phyloP scores from a whole-genome alignment of 306 rosid genomes.

The Glycine soja region DNA sequence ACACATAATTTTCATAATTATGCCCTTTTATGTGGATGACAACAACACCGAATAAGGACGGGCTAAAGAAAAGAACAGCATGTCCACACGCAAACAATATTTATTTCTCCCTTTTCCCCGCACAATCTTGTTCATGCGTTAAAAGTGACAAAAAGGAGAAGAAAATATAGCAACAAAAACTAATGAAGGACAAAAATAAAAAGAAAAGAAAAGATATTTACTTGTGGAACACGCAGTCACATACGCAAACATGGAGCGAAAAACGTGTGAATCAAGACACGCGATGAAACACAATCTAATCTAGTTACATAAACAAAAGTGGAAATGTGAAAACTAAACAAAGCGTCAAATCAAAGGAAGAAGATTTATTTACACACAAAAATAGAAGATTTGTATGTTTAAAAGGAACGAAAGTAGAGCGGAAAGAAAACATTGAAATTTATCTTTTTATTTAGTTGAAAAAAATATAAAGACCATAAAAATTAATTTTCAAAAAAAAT shows the following conservation, averaged over 20 bases:
- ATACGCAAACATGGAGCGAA: slow-evolving; percentile 5
- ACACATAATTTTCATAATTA: slow-evolving; percentile 15
- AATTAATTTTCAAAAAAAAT: background rate
- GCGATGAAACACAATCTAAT: background rate
- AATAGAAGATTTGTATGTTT: background rate
- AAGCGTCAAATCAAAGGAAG: slow-evolving; percentile 3
- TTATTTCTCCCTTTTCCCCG: slow-evolving; percentile 19
- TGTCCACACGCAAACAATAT: slow-evolving; percentile 30
- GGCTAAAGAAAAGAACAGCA: slow-evolving; percentile 4
- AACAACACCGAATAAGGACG: slow-evolving; percentile 19
- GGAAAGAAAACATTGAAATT: background rate
- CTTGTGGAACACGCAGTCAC: slow-evolving; percentile 19
- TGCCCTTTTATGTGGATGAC: slow-evolving; percentile 13
- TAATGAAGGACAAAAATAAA: background rate
- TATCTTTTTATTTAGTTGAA: background rate
- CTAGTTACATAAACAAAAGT: background rate
- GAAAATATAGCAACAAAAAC: background rate
- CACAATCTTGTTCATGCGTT: background rate
- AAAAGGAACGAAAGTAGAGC: background rate
- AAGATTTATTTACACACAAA: background rate
- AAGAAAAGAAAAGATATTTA: too few species aligned
- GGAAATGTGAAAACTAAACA: background rate
- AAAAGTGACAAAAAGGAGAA: background rate
- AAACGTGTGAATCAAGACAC: slow-evolving; percentile 22
- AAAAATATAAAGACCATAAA: background rate